Base-by-base conservation (phyloP, 1,284 basidiomycete genomes). In the Ustilago xerochloae region DNA sequence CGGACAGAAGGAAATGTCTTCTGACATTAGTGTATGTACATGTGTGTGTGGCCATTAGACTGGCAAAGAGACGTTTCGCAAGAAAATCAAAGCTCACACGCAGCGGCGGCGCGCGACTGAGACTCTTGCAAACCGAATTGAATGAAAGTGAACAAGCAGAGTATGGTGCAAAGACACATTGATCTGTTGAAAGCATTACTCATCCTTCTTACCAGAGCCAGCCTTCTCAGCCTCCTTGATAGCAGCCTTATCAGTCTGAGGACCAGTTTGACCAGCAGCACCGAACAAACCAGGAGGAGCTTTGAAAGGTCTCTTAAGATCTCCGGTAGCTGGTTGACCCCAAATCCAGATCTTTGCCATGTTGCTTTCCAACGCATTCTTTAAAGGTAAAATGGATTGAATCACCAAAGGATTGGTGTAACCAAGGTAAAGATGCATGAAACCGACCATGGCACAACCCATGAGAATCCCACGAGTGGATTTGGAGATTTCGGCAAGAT, bases 221-320 rank as follows among this genome's bases (percentile, higher is more conserved):
- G 85, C 84, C 87, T 94, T 93, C 87, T 96, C 93, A 35, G 93
- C 93, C 80, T 91, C 91, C 75, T 92, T 89, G 83, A 94, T 91
- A 51, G 91, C 88, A 13, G 93, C 93, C 66, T 90, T 90, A 85
- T 95, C 93, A 13, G 93, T 93, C 84, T 90, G 89, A 30, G 92
- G 77, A 16, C 77, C 81, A 16, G 54, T 22, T 48, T 66, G 66
- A 13, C 65, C 70, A 35, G 63, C 65, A 26, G 62, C 89, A 80
- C 84, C 90, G 88, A 87, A 80, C 91, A 91, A 72, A 93, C 91
- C 85, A 92, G 87, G 65, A 13, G 85, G 84, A n/a, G 88, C 87
- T 86, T 93, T 94, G 89, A 96, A 97, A 1, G 95, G 95, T 75
- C 95, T 88, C 87, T 94, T 90, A 70, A 97, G 88, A 77, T 95